These are phyloP conservation scores for Ramaria sp. DNA, from an alignment of 768 basidiomycete species.

Conservation along the genomic window DNA sequence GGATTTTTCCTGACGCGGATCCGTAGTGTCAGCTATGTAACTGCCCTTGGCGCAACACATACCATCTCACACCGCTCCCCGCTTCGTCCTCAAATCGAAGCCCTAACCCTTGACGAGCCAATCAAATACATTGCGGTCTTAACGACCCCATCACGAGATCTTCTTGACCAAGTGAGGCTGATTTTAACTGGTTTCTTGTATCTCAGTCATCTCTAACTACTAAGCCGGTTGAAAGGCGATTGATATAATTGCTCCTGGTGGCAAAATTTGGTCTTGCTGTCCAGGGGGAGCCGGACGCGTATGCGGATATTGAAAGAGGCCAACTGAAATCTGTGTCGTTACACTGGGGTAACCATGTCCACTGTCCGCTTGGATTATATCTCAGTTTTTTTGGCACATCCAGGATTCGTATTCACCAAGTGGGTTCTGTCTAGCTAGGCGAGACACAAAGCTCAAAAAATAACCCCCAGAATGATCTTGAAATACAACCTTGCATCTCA, in stretches of 20 bases:
- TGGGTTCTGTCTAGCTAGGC: background rate
- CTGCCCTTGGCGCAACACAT: slow-evolving; percentile 3
- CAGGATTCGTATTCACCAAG: background rate
- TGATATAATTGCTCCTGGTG: background rate
- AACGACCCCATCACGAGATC: background rate
- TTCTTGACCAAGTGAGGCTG: background rate
- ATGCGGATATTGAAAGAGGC: background rate
- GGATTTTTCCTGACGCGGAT: background rate
- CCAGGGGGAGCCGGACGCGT: background rate
- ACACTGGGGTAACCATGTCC: background rate
- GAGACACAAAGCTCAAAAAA: background rate
- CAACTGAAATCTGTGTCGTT: background rate
- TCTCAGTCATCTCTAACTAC: background rate
- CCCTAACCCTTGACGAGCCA: background rate
- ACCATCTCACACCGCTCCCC: slow-evolving; percentile 7
- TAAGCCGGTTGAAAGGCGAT: background rate
- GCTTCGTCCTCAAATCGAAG: slow-evolving; percentile 1
- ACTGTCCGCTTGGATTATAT: background rate
- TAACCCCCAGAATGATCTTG: background rate
- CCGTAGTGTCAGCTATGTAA: slow-evolving; percentile 1
- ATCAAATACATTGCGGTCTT: background rate
- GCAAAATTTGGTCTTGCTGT: background rate
- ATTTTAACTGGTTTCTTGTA: background rate
- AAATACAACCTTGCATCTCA: background rate
- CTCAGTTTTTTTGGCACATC: background rate